These are phyloP conservation scores for Corynespora cassiicola DNA, from an alignment of 2,329 filamentous ascomycete genomes.

Conservation along the genomic window DNA sequence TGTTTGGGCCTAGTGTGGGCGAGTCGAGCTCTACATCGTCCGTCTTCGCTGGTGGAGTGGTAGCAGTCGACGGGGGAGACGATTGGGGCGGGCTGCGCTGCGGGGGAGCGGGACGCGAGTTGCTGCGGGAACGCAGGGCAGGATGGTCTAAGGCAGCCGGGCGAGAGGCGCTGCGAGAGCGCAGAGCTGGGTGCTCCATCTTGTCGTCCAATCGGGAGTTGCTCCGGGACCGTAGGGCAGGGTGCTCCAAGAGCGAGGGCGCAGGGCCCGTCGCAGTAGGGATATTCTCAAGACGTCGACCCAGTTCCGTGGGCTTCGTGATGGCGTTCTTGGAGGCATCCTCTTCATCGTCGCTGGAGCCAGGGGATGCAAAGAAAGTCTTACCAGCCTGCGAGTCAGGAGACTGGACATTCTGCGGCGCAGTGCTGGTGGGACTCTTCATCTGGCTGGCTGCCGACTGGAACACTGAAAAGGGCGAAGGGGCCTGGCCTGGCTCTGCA, in stretches of 20 bases:
- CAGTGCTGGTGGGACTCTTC: constrained; percentile 36
- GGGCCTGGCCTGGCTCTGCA: constrained; percentile 34
- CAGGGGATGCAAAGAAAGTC: constrained; percentile 40
- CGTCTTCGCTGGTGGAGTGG: constrained; percentile 14
- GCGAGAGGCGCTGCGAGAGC: constrained; percentile 13
- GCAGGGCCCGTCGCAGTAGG: constrained; percentile 39
- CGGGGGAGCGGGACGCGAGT: constrained; percentile 3
- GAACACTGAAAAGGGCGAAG: constrained; percentile 52
- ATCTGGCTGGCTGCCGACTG: constrained; percentile 54
- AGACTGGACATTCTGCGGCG: constrained; percentile 16
- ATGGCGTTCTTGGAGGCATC: constrained; percentile 18
- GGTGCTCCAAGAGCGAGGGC: constrained; percentile 44
- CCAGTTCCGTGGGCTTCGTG: constrained; percentile 24
- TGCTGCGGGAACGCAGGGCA: too few species aligned
- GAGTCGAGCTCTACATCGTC: constrained; percentile 65
- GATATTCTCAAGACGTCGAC: constrained; percentile 40
- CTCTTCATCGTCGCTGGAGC: constrained; percentile 41
- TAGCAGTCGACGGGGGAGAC: constrained; percentile 15
- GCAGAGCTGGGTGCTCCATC: constrained; percentile 16
- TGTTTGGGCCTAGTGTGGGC: constrained; percentile 75
- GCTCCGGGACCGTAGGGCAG: constrained; percentile 41
- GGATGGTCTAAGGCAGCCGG: too few species aligned
- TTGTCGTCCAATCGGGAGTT: constrained; percentile 27
- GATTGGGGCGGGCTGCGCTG: constrained; percentile 6
- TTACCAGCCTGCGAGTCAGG: constrained; percentile 20